phyloP scores from a whole-genome alignment of 2,329 filamentous ascomycete genomes.

The Claviceps paspali region DNA sequence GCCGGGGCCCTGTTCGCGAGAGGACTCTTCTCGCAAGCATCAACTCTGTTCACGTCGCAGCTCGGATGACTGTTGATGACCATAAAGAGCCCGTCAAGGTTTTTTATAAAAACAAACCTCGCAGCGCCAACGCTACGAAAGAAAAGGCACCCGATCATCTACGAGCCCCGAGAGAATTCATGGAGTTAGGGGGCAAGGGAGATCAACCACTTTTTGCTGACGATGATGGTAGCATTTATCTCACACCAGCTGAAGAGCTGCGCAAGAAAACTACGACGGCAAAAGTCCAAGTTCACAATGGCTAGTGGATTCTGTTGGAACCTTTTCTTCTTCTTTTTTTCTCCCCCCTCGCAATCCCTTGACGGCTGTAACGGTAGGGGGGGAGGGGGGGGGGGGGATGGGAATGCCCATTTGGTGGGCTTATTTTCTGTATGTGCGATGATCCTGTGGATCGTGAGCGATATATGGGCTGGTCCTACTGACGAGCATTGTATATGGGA shows the following conservation, averaged over 20 bases:
- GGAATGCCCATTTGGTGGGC: too few species aligned
- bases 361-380: too few species aligned
- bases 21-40: slow-evolving; percentile 71
- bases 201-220: slow-evolving; percentile 64
- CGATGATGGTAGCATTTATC: slow-evolving; percentile 39
- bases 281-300: slow-evolving; percentile 13
- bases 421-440: too few species aligned
- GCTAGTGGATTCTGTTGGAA: slow-evolving; percentile 2
- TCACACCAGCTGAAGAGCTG: slow-evolving; percentile 17
- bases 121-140: slow-evolving; percentile 23
- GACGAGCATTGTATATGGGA: too few species aligned
- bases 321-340: background rate
- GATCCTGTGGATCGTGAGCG: background rate
- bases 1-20: slow-evolving; percentile 65
- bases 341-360: too few species aligned
- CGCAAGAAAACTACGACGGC: slow-evolving; percentile 16
- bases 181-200: slow-evolving; percentile 71
- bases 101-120: slow-evolving; percentile 51
- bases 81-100: slow-evolving; percentile 52
- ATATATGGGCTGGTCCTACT: background rate
- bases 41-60: slow-evolving; percentile 51
- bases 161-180: slow-evolving; percentile 60
- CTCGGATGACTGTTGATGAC: slow-evolving; percentile 38
- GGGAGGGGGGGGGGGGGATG: too few species aligned
- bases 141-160: slow-evolving; percentile 54